Evolutionary conservation across 148 eudicot species (phyloP), one percentile per base, ranked within the genome.

Genomic region (Mesembryanthemum crystallinum): DNA sequence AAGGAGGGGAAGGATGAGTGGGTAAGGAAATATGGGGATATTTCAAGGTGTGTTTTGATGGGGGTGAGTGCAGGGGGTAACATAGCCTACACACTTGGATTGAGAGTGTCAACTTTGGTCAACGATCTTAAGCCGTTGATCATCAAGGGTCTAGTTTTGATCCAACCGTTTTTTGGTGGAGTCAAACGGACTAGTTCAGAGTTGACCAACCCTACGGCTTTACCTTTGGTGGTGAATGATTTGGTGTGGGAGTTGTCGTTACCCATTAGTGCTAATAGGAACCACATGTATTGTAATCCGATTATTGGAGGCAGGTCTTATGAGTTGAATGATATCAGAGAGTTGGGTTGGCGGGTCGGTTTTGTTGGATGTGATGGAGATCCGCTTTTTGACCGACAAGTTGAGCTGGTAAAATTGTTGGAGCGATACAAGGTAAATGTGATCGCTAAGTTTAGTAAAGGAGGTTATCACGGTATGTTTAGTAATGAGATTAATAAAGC

Each of bases 21-120:
- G 89, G 28, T 87, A 8, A 20, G 18, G 5, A 43, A 65, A 0
- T 71, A 77, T 10, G 89, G 79, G 0, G 83, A 87, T 68, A 67
- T 82, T 0, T 76, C 77, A 1, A 75, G 60, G 1, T 78, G 80
- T 76, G 72, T 75, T 74, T 39, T 87, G 1, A 65, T 81, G 74
- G 89, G 89, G 11, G 78, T 72, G 57, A 84, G 87, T 72, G 86
- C 89, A 13, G 89, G 87, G 18, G 87, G 84, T 32, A 87, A 87
- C 73, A 60, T 84, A 37, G 75, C 74, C 35, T 80, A 80, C 42
- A 74, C 78, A 21, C 72, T 73, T 39, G 83, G 77, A 29, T 33
- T 73, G 11, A 70, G 18, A 1, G 72, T 69, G 0, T 65, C 75
- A 1, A 8, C 0, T 71, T 47, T 39, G 12, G 51, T 58, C 5